These are phyloP conservation scores for Lophiotrema nucula DNA, from an alignment of 495 filamentous ascomycete genomes.

Conservation along the genomic window DNA sequence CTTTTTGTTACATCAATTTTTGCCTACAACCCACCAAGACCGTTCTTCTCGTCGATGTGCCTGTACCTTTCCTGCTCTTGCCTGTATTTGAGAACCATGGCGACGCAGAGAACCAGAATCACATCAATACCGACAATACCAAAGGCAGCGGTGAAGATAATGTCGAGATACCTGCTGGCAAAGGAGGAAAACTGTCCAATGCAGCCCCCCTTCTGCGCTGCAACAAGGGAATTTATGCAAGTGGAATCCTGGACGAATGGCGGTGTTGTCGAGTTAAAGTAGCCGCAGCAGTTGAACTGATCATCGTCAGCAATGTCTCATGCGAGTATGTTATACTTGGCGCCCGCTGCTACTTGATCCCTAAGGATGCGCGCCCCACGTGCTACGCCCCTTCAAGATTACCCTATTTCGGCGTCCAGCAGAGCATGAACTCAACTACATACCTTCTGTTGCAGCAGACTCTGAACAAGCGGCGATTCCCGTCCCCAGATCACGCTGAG, in stretches of 20 bases:
- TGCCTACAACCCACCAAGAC: slow-evolving; percentile 19
- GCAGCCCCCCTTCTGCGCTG: slow-evolving; percentile 65
- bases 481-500: slow-evolving; percentile 55
- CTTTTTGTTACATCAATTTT: slow-evolving; percentile 2
- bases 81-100: slow-evolving; percentile 68
- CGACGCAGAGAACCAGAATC: slow-evolving; percentile 61
- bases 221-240: slow-evolving; percentile 61
- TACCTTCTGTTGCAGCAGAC: slow-evolving; percentile 65
- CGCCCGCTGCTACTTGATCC: background rate
- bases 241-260: slow-evolving; percentile 59
- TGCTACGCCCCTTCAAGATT: background rate
- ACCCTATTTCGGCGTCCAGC: background rate
- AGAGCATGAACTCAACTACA: slow-evolving; percentile 27
- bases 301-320: slow-evolving; percentile 3
- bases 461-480: slow-evolving; percentile 54
- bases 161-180: slow-evolving; percentile 65
- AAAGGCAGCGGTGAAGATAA: slow-evolving; percentile 73
- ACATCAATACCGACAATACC: slow-evolving; percentile 70
- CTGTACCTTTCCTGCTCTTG: slow-evolving; percentile 69
- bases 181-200: slow-evolving; percentile 60
- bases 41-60: slow-evolving; percentile 69
- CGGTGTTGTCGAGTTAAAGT: slow-evolving; percentile 63
- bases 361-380: background rate
- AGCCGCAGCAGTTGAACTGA: slow-evolving; percentile 75
- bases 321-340: slow-evolving; percentile 5